Base-by-base conservation (phyloP, 306 rosid genomes). In the Oemleria cerasiformis region DNA sequence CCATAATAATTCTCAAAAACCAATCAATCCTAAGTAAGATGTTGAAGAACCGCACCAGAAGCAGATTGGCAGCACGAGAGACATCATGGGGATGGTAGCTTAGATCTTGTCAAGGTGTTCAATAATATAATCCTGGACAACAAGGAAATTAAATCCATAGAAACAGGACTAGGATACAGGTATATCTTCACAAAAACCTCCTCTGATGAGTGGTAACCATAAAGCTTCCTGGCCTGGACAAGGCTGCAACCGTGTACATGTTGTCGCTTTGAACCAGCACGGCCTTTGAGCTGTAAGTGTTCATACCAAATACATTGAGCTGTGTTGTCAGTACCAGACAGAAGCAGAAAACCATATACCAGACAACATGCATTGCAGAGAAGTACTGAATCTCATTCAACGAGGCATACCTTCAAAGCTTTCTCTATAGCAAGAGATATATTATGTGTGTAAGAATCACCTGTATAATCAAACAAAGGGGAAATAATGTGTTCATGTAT, bases 1-100 rank as follows among this genome's bases (percentile, higher is more conserved):
- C 19, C 71, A 48, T 9, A 47, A 66, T 49, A 16, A 40, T 17
- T 67, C 61, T 50, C 11, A 68, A 69, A 48, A 63, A 73, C 40
- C 15, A 36, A 79, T 40, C 13, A 68, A 25, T 25, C 30, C 30
- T 25, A 74, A 75, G 20, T 23, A 19, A 49, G 19, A 70, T 20
- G 51, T 71, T 68, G 25, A 20, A 74, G 79, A 78, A 74, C 62
- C 48, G 49, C 79, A 92, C 98, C 98, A 90, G 79, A 73, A 92
- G 93, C 81, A 87, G 90, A 84, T 73, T 92, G 55, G 98, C 96
- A 49, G 98, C 93, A 54, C 92, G 93, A 70, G 97, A 78, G 76
- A 92, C 86, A 71, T 92, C 98, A 68, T 92, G 96, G 25, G 97
- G 98, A 80, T 87, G 80, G 81, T 92, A 92, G 77, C 98, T 92